Percentiles rank a stretch among this genome's conserved stretches.
These are phyloP conservation scores for Venturia pyrina DNA, from an alignment of 2,329 filamentous ascomycete genomes.

Conservation along the genomic window DNA sequence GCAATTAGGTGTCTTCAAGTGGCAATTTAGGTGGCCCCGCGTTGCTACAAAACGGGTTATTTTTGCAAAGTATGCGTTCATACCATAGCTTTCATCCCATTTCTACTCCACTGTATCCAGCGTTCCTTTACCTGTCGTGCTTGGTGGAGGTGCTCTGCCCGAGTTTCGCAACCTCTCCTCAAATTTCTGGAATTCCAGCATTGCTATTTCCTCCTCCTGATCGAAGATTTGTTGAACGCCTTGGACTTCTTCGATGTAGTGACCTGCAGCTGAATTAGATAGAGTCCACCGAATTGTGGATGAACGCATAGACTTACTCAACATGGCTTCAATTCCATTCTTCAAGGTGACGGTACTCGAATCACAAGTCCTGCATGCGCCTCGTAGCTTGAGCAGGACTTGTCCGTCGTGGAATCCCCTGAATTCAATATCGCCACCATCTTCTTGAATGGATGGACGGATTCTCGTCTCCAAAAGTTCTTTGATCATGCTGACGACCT, in stretches of 20 bases:
- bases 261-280: constrained; percentile 19
- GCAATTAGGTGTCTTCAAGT: background rate
- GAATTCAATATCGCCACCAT: constrained; percentile 95
- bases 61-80: too few species aligned
- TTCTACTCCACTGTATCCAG: constrained; percentile 40
- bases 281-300: background rate
- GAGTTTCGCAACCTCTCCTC: constrained; percentile 69
- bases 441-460: constrained; percentile 90
- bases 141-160: constrained; percentile 43
- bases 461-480: constrained; percentile 93
- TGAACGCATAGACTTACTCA: constrained; percentile 58
- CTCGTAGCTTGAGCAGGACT: constrained; percentile 78
- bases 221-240: constrained; percentile 86
- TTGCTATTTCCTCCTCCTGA: constrained; percentile 78
- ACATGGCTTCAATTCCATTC: constrained; percentile 96
- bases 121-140: constrained; percentile 40
- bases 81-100: background rate
- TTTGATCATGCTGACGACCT: constrained; percentile 98
- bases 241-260: constrained; percentile 87
- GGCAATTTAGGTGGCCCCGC: background rate
- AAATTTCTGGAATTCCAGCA: constrained; percentile 86
- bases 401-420: constrained; percentile 78
- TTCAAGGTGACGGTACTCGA: constrained; percentile 94
- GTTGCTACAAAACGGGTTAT: too few species aligned
- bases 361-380: constrained; percentile 91